Evolutionary conservation across 1,139 yeast species (phyloP).

Genomic region (Kurtzmaniella quercitrusa): DNA sequence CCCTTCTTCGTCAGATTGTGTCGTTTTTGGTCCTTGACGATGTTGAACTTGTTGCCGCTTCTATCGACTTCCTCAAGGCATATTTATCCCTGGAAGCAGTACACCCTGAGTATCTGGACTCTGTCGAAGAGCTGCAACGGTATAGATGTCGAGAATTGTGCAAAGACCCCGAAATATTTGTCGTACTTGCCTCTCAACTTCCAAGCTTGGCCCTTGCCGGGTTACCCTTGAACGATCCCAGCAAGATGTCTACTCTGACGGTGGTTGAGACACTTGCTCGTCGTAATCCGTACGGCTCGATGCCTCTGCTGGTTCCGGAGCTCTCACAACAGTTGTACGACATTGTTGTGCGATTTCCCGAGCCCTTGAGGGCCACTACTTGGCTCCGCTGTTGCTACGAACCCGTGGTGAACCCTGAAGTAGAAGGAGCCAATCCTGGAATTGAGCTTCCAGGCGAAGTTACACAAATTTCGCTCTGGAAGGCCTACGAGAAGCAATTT

Average conservation of each 20-base stretch:
- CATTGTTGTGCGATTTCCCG: constrained; percentile 62
- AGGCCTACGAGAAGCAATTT: constrained; percentile 86
- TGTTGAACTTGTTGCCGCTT: constrained; percentile 29
- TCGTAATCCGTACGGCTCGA: constrained; percentile 32
- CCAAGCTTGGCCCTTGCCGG: constrained; percentile 54
- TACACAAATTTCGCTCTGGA: constrained; percentile 95
- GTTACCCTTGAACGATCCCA: constrained; percentile 22
- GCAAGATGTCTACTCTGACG: constrained; percentile 13
- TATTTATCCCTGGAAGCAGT: constrained; percentile 38
- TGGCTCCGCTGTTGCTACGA: constrained; percentile 95
- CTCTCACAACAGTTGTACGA: constrained; percentile 56
- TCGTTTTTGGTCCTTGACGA: constrained; percentile 34
- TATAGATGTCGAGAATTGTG: constrained; percentile 29
- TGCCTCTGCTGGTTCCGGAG: constrained; percentile 58
- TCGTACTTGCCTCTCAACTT: constrained; percentile 50
- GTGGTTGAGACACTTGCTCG: constrained; percentile 18
- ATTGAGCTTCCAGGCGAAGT: constrained; percentile 62
- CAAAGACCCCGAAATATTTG: constrained; percentile 32
- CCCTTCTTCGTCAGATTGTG: constrained; percentile 29
- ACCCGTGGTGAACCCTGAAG: constrained; percentile 39
- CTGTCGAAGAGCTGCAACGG: constrained; percentile 30
- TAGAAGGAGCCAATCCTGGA: constrained; percentile 8
- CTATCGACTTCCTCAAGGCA: constrained; percentile 35
- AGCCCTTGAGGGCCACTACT: constrained; percentile 87
- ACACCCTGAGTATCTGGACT: constrained; percentile 25